A percentile compares a stretch with the other conserved stretches of the same genome.
These are phyloP conservation scores for Naganishia onofrii DNA, from an alignment of 768 basidiomycete species.

Conservation along the genomic window DNA sequence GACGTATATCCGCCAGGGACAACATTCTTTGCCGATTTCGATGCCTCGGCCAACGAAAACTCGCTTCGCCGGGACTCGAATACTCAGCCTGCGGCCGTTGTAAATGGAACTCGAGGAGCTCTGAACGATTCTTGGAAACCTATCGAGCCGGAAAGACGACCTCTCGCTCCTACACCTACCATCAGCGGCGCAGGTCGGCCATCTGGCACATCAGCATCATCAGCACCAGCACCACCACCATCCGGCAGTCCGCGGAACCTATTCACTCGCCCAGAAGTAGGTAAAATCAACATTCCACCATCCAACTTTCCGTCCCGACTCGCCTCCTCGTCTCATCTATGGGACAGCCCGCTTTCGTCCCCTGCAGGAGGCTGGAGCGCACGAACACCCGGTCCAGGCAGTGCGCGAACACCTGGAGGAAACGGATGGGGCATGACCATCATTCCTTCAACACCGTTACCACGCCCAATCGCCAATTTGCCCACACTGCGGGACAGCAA, in stretches of 20 bases:
- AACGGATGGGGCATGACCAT: conserved; percentile 38
- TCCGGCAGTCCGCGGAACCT: background rate
- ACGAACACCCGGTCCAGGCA: background rate
- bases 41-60: background rate
- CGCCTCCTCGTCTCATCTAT: background rate
- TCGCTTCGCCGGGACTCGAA: background rate
- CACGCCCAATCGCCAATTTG: conserved; percentile 51
- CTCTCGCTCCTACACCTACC: background rate
- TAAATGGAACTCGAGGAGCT: background rate
- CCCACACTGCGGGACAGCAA: conserved; percentile 45
- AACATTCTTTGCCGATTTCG: background rate
- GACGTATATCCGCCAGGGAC: conserved; percentile 5
- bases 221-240: background rate
- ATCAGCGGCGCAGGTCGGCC: background rate
- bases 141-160: conserved; percentile 3
- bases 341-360: background rate
- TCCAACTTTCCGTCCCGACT: conserved; percentile 6
- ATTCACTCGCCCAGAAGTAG: conserved; percentile 1
- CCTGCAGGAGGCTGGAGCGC: conserved; percentile 3
- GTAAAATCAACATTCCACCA: conserved; percentile 17
- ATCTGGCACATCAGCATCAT: background rate
- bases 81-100: background rate
- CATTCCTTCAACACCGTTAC: conserved; percentile 48
- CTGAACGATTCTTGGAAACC: conserved; percentile 15
- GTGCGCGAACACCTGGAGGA: conserved; percentile 20